Evolutionary conservation across 805 yeast species (phyloP), one percentile per base, ranked within the genome.

Genomic region (Saccharomyces jurei): DNA sequence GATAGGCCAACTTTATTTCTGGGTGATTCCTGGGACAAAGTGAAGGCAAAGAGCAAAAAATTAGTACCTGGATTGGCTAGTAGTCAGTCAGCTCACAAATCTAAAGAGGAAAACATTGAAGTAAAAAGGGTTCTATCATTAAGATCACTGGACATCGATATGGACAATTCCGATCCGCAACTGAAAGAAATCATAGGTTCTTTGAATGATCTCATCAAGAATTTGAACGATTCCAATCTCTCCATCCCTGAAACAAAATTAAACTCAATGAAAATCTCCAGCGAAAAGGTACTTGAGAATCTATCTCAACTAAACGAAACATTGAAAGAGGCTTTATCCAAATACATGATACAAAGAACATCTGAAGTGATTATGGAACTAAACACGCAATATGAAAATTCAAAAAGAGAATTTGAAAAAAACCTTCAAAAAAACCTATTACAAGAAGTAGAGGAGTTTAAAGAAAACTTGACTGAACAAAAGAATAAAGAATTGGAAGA

Each of bases 371-470:
- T 62, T 5, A 52, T 52, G n/a, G 56, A 56, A 2, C 56, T 71
- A 32, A 64, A 66, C 50, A 54, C 56, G 2, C 57, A 65, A 30
- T 66, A 61, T 51, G 61, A 58, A 22, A 52, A 60, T 17, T 55
- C 63, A 48, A 46, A 70, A 14, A 56, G 63, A 21, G 66, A 66
- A 27, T 72, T 82, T 65, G 82, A 85, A 71, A 74, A 79, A 56
- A 81, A 79, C 50, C 69, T 84, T 58, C 78, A 87, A n/a, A 74
- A 76, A 53, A 76, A 78, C 53, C 81, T 86, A 68, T 74, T 82
- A 62, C 70, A 75, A 46, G 84, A 86, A 61, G 84, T 86, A 64
- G 80, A 80, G 56, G 67, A 70, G n/a, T 86, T 84, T 62, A 83
- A 86, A 64, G 64, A 75, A 50, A 78, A 78, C 54, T 75, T 89